Percentiles rank a stretch among this genome's conserved stretches.
Evolutionary conservation across 768 basidiomycete genomes (phyloP).

Genomic region (Termitomyces sp.): DNA sequence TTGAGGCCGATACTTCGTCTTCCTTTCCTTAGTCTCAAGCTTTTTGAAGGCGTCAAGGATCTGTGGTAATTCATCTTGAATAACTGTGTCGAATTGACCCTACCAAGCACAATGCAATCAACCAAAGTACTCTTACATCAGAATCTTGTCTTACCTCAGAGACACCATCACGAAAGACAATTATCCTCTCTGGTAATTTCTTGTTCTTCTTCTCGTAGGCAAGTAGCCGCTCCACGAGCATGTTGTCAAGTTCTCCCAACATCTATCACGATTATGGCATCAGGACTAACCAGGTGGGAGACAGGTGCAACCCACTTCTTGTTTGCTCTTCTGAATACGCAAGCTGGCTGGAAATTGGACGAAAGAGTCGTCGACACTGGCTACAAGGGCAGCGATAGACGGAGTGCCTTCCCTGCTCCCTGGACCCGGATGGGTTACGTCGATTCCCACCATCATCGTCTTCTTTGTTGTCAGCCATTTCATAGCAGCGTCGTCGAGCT

Average conservation of each 20-base stretch:
- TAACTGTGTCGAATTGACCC: constrained; percentile 69
- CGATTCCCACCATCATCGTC: constrained; percentile 84
- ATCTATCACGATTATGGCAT: constrained; percentile 41
- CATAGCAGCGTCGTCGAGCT: constrained; percentile 53
- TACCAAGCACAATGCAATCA: constrained; percentile 19
- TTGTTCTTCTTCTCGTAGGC: constrained; percentile 51
- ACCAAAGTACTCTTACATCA: neutral
- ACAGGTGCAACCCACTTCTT: constrained; percentile 27
- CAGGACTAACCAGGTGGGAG: neutral
- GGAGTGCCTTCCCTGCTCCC: constrained; percentile 65
- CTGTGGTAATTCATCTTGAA: constrained; percentile 55
- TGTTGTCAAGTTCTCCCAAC: constrained; percentile 55
- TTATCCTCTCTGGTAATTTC: constrained; percentile 57
- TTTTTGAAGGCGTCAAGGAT: constrained; percentile 57
- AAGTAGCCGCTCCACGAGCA: constrained; percentile 68
- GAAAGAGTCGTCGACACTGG: constrained; percentile 62
- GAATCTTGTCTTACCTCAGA: constrained; percentile 50
- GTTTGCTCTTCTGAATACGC: constrained; percentile 53
- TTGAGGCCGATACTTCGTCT: constrained; percentile 47
- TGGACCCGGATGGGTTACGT: constrained; percentile 78
- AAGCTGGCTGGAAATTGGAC: constrained; percentile 77
- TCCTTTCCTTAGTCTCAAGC: constrained; percentile 34
- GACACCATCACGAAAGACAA: constrained; percentile 78
- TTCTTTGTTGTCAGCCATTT: constrained; percentile 58
- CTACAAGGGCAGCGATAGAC: constrained; percentile 80